These are phyloP conservation scores for Bathelium albidoporum DNA, from an alignment of 495 filamentous ascomycete genomes.

Conservation along the genomic window DNA sequence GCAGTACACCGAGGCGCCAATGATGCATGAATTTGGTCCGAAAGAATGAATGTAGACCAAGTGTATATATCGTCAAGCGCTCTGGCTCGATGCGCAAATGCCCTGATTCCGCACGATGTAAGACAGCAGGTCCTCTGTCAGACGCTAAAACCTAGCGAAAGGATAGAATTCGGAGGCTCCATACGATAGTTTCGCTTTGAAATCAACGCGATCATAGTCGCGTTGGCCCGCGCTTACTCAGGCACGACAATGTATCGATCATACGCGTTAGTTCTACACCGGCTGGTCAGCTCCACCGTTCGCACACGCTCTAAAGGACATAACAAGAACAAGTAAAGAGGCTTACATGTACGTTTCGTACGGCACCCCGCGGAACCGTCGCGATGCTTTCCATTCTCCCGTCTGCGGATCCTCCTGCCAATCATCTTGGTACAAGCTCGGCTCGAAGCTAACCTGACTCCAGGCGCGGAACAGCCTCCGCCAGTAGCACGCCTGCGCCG, in stretches of 20 bases:
- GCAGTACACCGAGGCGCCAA: too few relatives aligned
- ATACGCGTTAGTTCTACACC: not conserved
- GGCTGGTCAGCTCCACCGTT: not conserved
- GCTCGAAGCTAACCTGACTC: constrained; percentile 13
- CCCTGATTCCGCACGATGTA: too few relatives aligned
- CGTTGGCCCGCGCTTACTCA: not conserved
- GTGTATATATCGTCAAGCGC: too few relatives aligned
- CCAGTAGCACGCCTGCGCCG: constrained; percentile 29
- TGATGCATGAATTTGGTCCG: too few relatives aligned
- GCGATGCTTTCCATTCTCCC: not conserved
- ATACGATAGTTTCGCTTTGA: too few relatives aligned
- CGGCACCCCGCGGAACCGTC: not conserved
- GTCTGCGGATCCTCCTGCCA: not conserved
- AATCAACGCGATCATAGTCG: too few relatives aligned
- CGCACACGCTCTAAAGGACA: too few relatives aligned
- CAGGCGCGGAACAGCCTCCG: constrained; percentile 19
- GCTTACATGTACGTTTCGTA: constrained; percentile 5
- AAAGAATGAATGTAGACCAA: too few relatives aligned
- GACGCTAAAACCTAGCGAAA: too few relatives aligned
- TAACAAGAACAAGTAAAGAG: not conserved
- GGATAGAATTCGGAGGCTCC: too few relatives aligned
- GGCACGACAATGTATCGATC: not conserved
- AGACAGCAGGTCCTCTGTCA: too few relatives aligned
- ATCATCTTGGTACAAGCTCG: not conserved
- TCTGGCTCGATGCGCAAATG: too few relatives aligned